Evolutionary conservation across 257 asterid genomes (phyloP), one percentile per base, ranked within the genome.

Genomic region (Primulina huaijiensis): DNA sequence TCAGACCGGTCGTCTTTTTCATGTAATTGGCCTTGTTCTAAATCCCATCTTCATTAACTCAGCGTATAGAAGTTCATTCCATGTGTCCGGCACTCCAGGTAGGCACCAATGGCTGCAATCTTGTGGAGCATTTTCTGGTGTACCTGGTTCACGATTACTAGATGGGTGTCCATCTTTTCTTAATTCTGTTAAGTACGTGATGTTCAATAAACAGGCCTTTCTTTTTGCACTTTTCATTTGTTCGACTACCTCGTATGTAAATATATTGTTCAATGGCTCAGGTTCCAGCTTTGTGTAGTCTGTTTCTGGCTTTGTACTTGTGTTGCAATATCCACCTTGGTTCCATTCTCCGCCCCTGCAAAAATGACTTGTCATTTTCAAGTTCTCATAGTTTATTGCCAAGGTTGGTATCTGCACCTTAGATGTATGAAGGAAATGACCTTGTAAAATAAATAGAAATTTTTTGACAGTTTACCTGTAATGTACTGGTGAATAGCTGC

Each of bases 61-160:
- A n/a, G 94, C 81, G 20, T 88, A 86, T 68, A 92, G 70, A 46
- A 89, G 77, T 66, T 85, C 87, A 37, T 88, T 92, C 96, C 96
- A 89, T 21, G 90, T 82, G 71, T 88, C 98, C 19, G 92, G 94
- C 67, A 85, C 94, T 64, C 98, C 96, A 5, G 96, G 98, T 68
- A 89, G 76, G 87, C 98, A 92, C 94, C 96, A 91, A 72, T 91
- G 97, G 80, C 95, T 87, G 81, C 96, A 92, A 64, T 88, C 94
- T 81, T 92, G 89, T 27, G 96, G 90, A 2, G 96, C 87, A 17
- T 23, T 57, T 7, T 2, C 71, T n/a, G 83, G 84, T 40, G 89
- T 83, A 21, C 94, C 89, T 8, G 82, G 84, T 70, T 92, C 95
- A 1, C 98, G 88, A 65, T 89, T 76, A 77, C 72, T 79, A 1